Percentiles rank a stretch among this genome's conserved stretches.
phyloP scores from a whole-genome alignment of 2,329 filamentous ascomycete genomes.

The Ploettnerulaceae sp. region DNA sequence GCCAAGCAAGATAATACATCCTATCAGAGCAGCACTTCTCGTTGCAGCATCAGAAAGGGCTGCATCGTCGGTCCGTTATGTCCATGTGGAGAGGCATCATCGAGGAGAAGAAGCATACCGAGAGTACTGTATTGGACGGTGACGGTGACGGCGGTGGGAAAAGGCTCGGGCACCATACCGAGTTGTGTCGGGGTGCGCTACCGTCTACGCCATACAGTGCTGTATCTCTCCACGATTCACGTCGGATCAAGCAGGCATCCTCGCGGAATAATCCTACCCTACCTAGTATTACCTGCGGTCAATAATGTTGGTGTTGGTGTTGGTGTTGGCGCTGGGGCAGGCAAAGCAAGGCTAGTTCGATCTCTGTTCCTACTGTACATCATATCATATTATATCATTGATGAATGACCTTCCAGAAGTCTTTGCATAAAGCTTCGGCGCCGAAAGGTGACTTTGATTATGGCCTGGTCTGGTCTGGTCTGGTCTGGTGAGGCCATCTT shows the following conservation, averaged over 20 bases:
- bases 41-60: slow-evolving; percentile 10
- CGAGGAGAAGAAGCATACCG: neutral
- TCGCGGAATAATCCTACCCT: slow-evolving; percentile 3
- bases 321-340: neutral
- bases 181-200: neutral
- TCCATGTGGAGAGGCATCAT: neutral
- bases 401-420: slow-evolving; percentile 10
- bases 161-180: neutral
- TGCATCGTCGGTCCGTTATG: slow-evolving; percentile 22
- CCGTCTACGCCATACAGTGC: neutral
- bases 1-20: slow-evolving; percentile 9
- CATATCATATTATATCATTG: neutral
- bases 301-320: neutral
- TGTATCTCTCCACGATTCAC: neutral
- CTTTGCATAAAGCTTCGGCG: slow-evolving; percentile 9
- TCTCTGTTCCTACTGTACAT: neutral
- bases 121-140: too few relatives aligned
- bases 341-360: neutral
- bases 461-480: neutral
- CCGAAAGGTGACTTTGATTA: slow-evolving; percentile 7
- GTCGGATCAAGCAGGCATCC: neutral
- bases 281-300: too few relatives aligned
- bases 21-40: slow-evolving; percentile 17
- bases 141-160: slow-evolving; percentile 1
- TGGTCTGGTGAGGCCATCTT: too few relatives aligned